Base-by-base conservation (phyloP, 768 basidiomycete species). In the Tulasnella sp. region DNA sequence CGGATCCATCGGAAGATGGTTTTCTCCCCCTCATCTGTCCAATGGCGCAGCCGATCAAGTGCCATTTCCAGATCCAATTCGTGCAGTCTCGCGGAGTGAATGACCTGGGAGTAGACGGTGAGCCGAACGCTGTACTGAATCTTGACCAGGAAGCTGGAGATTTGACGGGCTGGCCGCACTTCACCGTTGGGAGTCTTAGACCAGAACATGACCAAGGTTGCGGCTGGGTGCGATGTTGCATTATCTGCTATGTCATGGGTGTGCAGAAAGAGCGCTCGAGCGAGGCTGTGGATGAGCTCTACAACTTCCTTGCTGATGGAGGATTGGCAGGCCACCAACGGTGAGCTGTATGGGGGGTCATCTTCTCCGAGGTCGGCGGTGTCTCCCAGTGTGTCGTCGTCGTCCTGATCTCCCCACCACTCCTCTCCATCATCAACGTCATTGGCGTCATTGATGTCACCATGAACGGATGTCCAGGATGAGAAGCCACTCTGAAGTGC, bases 401-500 rank as follows among this genome's bases (percentile, higher is more conserved):
- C 3, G 47, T 52, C 47, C n/a, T 52, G n/a, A 52, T 12, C 47
- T 52, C n/a, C 47, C 19, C 26, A 19, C 47, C 6, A 19, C 47
- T 52, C 17, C 3, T n/a, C 26, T 52, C 26, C 47, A 16, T 52
- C 47, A 52, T 52, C 47, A 52, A 22, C 47, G n/a, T 19, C 47
- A 52, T 52, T 2, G 11, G n/a, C 47, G 8, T 52, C 47, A 52
- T 52, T 40, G 94, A 94, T 77, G 83, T n/a, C n/a, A n/a, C n/a
- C n/a, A n/a, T n/a, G n/a, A n/a, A n/a, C n/a, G n/a, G n/a, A n/a
- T n/a, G n/a, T n/a, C n/a, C n/a, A n/a, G n/a, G n/a, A n/a, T n/a
- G n/a, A n/a, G n/a, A n/a, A n/a, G n/a, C n/a, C n/a, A n/a, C n/a
- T n/a, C n/a, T n/a, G n/a, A n/a, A n/a, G n/a, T n/a, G n/a, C n/a